A percentile compares a stretch with the other conserved stretches of the same genome.
Evolutionary conservation across 176 grass and related monocot genomes (phyloP).

Genomic region (Urochloa ruziziensis): DNA sequence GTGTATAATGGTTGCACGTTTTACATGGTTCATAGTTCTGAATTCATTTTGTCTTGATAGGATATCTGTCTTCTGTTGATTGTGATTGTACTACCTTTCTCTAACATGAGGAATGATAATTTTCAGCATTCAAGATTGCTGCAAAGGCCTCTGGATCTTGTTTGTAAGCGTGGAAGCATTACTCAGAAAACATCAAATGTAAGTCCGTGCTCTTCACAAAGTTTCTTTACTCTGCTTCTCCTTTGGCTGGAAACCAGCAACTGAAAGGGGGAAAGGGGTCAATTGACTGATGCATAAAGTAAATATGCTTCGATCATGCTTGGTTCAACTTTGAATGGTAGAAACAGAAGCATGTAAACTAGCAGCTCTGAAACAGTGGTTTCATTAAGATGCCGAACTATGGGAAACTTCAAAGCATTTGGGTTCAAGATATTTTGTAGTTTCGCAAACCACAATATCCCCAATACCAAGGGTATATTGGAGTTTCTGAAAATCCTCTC

Average conservation of each 20-base stretch:
- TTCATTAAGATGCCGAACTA: no score
- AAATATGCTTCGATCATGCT: no score
- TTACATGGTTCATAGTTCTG: slow-evolving; percentile 3
- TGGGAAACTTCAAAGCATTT: no score
- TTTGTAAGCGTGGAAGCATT: slow-evolving; percentile 79
- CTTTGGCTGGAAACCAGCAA: no score
- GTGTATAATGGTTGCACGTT: no score
- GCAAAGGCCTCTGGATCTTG: slow-evolving; percentile 75
- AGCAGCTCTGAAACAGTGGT: neutral
- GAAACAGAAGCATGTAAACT: neutral
- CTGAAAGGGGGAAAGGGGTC: no score
- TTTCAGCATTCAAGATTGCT: slow-evolving; percentile 83
- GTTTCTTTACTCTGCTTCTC: no score
- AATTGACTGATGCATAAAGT: no score
- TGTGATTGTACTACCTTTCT: slow-evolving; percentile 11
- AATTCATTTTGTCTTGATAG: neutral
- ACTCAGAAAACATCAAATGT: slow-evolving; percentile 83
- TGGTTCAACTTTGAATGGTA: neutral
- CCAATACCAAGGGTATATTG: no score
- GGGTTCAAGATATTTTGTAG: no score
- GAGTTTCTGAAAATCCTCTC: no score
- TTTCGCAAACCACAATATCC: no score
- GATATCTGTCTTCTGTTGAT: slow-evolving; percentile 15
- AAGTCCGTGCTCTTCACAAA: slow-evolving; percentile 17
- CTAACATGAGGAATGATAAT: slow-evolving; percentile 11